Evolutionary conservation across 257 asterid species (phyloP).

Genomic region (Lycium barbarum): DNA sequence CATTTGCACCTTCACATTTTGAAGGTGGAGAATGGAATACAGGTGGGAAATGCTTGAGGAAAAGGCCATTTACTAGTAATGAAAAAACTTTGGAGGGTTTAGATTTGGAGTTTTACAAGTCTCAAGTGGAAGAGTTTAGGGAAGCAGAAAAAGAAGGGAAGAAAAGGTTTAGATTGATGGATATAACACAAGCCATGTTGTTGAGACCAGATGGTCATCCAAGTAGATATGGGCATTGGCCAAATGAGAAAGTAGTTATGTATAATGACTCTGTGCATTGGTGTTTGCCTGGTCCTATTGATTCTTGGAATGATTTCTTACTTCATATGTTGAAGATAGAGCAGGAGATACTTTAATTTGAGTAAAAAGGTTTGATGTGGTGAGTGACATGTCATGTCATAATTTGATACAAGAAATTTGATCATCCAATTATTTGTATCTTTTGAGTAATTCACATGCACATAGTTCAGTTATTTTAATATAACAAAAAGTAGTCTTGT

Average conservation of each 20-base stretch:
- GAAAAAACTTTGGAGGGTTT: slow-evolving; percentile 12
- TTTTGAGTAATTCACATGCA: too few species aligned
- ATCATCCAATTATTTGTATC: background rate
- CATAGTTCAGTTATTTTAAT: too few species aligned
- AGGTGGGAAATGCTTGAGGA: slow-evolving; percentile 33
- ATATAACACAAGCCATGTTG: slow-evolving; percentile 58
- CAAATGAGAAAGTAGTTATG: slow-evolving; percentile 36
- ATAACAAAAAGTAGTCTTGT: too few species aligned
- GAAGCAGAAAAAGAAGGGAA: slow-evolving; percentile 2
- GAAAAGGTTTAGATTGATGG: slow-evolving; percentile 41
- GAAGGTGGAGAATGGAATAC: slow-evolving; percentile 33
- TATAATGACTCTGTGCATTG: slow-evolving; percentile 74
- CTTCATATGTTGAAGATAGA: slow-evolving; percentile 57
- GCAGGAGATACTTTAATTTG: background rate
- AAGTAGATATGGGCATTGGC: slow-evolving; percentile 64
- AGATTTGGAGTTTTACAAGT: slow-evolving; percentile 26
- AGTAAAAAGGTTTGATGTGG: too few species aligned
- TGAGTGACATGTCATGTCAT: background rate
- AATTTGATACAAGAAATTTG: too few species aligned
- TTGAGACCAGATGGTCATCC: slow-evolving; percentile 81
- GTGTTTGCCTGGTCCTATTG: slow-evolving; percentile 80
- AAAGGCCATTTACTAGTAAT: slow-evolving; percentile 27
- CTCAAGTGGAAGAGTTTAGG: slow-evolving; percentile 21
- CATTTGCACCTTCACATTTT: slow-evolving; percentile 32
- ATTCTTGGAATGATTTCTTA: slow-evolving; percentile 68